Evolutionary conservation across 306 rosid species (phyloP).

Genomic region (Trichosanthes truncata): DNA sequence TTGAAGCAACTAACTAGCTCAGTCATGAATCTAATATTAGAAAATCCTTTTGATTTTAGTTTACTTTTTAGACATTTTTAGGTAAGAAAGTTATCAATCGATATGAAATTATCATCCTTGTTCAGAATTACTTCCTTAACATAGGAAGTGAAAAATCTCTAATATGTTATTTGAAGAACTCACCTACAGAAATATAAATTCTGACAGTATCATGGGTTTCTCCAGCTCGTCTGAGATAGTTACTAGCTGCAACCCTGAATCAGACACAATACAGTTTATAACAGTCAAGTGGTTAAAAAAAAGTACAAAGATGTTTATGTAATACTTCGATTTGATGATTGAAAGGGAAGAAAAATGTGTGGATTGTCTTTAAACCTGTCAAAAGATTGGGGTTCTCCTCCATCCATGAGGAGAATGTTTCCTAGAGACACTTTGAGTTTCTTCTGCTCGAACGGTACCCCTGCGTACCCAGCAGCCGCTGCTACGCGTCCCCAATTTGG

Average conservation of each 20-base stretch:
- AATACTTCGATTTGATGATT: not conserved
- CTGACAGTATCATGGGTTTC: constrained; percentile 68
- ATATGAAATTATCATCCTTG: not conserved
- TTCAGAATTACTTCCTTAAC: not conserved
- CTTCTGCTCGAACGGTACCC: constrained; percentile 59
- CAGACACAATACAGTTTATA: not conserved
- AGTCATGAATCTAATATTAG: not conserved
- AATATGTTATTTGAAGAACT: constrained; percentile 18
- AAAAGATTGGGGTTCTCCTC: constrained; percentile 75
- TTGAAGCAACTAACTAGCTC: not conserved
- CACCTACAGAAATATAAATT: constrained; percentile 63
- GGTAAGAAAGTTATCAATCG: too few species aligned
- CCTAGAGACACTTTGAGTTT: constrained; percentile 71
- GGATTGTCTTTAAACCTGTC: constrained; percentile 42
- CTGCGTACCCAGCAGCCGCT: constrained; percentile 83
- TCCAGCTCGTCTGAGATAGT: constrained; percentile 72
- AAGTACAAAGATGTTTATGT: too few species aligned
- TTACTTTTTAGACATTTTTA: too few species aligned
- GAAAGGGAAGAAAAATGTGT: not conserved
- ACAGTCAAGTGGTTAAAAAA: not conserved
- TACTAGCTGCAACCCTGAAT: constrained; percentile 60
- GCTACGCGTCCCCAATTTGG: constrained; percentile 99
- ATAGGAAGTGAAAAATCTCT: too few species aligned
- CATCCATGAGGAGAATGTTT: constrained; percentile 70
- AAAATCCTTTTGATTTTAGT: not conserved